Percentiles rank a stretch among this genome's conserved stretches.
phyloP scores from a whole-genome alignment of 2,329 filamentous ascomycete species.

The Penicillium polonicum region DNA sequence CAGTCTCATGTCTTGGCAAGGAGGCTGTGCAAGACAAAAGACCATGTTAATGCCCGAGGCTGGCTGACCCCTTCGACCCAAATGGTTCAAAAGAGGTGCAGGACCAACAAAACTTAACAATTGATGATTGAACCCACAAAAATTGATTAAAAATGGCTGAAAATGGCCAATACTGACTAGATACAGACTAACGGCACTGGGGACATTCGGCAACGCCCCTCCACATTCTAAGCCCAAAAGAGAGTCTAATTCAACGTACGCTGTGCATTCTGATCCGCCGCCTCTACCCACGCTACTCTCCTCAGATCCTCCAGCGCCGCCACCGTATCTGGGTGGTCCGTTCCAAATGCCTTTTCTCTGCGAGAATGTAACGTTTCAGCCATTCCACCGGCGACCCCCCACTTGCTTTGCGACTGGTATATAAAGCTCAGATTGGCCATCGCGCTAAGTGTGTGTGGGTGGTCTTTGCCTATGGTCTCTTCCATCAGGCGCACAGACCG shows the following conservation, averaged over 20 bases:
- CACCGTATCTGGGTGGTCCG: constrained; percentile 11
- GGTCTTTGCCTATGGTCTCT: constrained; percentile 10
- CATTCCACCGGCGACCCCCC: constrained; percentile 5
- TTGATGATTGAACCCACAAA: not conserved
- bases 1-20: constrained; percentile 10
- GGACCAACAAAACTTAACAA: not conserved
- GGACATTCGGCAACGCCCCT: not conserved
- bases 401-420: constrained; percentile 16
- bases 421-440: constrained; percentile 15
- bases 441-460: constrained; percentile 10
- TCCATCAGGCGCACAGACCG: constrained; percentile 9
- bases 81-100: not conserved
- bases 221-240: not conserved
- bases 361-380: constrained; percentile 10
- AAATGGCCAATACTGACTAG: not conserved
- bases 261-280: constrained; percentile 11
- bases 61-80: not conserved
- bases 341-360: constrained; percentile 1
- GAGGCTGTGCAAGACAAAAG: constrained; percentile 10
- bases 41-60: not conserved
- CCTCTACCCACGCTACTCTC: constrained; percentile 11
- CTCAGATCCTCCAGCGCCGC: constrained; percentile 11
- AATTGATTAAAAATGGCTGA: not conserved
- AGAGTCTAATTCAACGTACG: constrained; percentile 11
- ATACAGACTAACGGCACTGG: not conserved